A percentile compares a stretch with the other conserved stretches of the same genome.
Conservation (phyloP, 208 protist species). For the Leishmania aethiopica region DNA sequence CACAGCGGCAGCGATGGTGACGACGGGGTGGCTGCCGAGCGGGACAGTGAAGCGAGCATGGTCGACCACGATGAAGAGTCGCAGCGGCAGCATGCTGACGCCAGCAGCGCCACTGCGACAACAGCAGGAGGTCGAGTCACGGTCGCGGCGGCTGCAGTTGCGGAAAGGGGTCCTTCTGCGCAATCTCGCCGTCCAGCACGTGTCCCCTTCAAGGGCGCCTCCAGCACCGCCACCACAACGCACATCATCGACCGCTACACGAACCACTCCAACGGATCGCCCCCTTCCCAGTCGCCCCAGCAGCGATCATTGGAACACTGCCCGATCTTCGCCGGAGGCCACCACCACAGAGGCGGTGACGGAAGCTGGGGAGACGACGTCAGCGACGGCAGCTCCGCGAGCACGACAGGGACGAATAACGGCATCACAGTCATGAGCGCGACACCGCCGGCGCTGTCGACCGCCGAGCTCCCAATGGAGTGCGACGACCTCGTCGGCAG, state of each 20-base stretch:
- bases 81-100: background rate
- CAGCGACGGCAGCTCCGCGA: constrained; percentile 11
- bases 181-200: constrained; percentile 1
- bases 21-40: background rate
- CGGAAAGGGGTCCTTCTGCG: background rate
- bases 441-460: constrained; percentile 16
- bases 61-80: background rate
- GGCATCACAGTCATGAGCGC: constrained; percentile 22
- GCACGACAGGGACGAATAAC: background rate
- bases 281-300: background rate
- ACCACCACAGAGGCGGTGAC: background rate
- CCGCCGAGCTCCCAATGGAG: background rate
- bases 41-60: background rate
- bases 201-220: background rate
- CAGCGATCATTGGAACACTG: background rate
- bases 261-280: background rate
- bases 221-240: constrained; percentile 3
- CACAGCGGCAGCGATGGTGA: constrained; percentile 8
- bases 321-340: background rate
- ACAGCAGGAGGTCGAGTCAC: background rate
- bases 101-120: background rate
- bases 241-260: constrained; percentile 25
- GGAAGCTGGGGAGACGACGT: constrained; percentile 2
- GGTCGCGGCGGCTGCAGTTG: too few species aligned
- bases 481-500: background rate